phyloP scores from a whole-genome alignment of 495 filamentous ascomycete genomes.

The Thermothielavioides terrestris region DNA sequence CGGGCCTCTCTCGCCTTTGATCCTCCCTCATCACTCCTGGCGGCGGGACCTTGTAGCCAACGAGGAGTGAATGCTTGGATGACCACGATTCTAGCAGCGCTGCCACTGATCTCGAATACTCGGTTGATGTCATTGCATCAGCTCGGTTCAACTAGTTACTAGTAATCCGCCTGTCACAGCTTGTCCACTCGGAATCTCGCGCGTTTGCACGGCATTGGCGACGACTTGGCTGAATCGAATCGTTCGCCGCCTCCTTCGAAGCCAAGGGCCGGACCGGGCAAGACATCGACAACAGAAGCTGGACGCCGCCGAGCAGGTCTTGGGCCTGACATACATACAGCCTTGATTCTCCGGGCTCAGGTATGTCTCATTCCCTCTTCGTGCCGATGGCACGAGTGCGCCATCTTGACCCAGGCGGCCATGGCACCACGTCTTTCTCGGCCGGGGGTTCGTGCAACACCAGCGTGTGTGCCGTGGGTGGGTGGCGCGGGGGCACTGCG shows the following conservation, averaged over 20 bases:
- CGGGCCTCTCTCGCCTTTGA: neutral
- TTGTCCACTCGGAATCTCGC: too few species aligned
- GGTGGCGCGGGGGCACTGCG: neutral
- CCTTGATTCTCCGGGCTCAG: neutral
- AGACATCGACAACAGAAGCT: neutral
- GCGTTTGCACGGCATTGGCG: too few species aligned
- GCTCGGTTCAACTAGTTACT: too few species aligned
- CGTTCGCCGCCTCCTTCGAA: too few species aligned
- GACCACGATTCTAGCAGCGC: too few species aligned
- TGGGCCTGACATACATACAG: neutral
- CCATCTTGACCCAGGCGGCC: neutral
- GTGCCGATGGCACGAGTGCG: neutral
- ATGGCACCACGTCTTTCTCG: neutral
- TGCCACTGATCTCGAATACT: too few species aligned
- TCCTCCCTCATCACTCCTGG: neutral
- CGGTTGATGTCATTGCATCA: too few species aligned
- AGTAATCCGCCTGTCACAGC: too few species aligned
- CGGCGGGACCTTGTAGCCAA: neutral
- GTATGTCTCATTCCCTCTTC: conserved; percentile 9
- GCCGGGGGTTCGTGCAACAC: conserved; percentile 7
- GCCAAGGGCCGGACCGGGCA: too few species aligned
- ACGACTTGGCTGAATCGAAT: too few species aligned
- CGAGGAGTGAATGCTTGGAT: too few species aligned
- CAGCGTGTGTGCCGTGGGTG: neutral
- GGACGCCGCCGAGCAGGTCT: neutral